Percentiles rank a stretch among this genome's conserved stretches.
phyloP scores from a whole-genome alignment of 495 filamentous ascomycete genomes.

The Durotheca rogersii region DNA sequence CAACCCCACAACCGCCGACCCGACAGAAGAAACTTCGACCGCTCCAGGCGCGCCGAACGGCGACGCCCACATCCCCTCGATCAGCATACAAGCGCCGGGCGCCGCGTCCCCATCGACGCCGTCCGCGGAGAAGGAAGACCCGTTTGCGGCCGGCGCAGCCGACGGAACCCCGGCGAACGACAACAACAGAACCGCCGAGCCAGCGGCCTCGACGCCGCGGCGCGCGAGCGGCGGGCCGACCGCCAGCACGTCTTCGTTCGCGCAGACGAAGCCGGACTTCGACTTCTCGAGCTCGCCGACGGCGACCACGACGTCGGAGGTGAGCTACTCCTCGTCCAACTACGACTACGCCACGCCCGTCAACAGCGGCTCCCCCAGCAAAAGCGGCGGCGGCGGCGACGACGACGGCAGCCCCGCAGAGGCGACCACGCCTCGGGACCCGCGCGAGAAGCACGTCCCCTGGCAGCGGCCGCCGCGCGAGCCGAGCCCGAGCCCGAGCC shows the following conservation, averaged over 20 bases:
- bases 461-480: slow-evolving; percentile 24
- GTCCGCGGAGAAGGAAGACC: neutral
- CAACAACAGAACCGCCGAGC: too few relatives aligned
- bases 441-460: neutral
- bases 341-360: too few relatives aligned
- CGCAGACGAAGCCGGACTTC: slow-evolving; percentile 33
- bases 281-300: slow-evolving; percentile 25
- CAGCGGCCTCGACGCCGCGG: neutral
- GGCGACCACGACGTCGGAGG: too few relatives aligned
- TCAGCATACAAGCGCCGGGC: neutral
- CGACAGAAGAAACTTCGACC: neutral
- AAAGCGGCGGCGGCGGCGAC: too few relatives aligned
- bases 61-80: neutral
- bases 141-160: neutral
- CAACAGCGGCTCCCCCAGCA: too few relatives aligned
- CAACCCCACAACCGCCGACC: neutral
- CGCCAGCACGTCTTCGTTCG: slow-evolving; percentile 4
- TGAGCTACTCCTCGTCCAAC: too few relatives aligned
- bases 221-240: neutral
- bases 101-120: neutral
- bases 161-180: too few relatives aligned
- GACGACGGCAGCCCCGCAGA: too few relatives aligned
- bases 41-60: neutral
- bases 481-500: slow-evolving; percentile 1
- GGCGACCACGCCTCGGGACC: slow-evolving; percentile 1